Evolutionary conservation across 2,329 filamentous ascomycete genomes (phyloP).

Genomic region (Trichoderma sp.): DNA sequence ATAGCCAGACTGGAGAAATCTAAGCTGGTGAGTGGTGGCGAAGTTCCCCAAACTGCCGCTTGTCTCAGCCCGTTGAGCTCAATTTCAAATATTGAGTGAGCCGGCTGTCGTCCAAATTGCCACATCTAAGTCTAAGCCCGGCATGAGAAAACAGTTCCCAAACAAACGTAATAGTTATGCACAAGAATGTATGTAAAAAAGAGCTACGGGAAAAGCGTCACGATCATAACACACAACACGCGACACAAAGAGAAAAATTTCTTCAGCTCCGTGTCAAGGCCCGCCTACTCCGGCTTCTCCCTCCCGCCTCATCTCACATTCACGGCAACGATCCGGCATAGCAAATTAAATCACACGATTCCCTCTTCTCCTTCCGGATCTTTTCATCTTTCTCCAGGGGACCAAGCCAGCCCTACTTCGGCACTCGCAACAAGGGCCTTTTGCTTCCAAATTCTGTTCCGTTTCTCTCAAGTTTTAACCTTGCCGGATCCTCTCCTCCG

Average conservation of each 20-base stretch:
- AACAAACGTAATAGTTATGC: neutral
- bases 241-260: neutral
- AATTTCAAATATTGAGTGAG: neutral
- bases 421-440: neutral
- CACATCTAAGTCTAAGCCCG: neutral
- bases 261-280: neutral
- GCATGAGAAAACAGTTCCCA: neutral
- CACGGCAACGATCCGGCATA: neutral
- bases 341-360: neutral
- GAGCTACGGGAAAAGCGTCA: neutral
- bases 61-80: neutral
- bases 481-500: neutral
- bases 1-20: neutral
- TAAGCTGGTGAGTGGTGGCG: neutral
- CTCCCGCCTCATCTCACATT: neutral
- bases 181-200: neutral
- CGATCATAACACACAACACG: neutral
- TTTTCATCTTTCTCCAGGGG: neutral
- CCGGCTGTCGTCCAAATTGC: neutral
- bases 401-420: constrained; percentile 2
- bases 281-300: neutral
- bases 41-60: neutral
- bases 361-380: neutral
- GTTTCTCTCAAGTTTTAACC: neutral
- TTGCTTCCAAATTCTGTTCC: neutral